Base-by-base conservation (phyloP, 495 filamentous ascomycete species). In the Jackrogersella multiformis region DNA sequence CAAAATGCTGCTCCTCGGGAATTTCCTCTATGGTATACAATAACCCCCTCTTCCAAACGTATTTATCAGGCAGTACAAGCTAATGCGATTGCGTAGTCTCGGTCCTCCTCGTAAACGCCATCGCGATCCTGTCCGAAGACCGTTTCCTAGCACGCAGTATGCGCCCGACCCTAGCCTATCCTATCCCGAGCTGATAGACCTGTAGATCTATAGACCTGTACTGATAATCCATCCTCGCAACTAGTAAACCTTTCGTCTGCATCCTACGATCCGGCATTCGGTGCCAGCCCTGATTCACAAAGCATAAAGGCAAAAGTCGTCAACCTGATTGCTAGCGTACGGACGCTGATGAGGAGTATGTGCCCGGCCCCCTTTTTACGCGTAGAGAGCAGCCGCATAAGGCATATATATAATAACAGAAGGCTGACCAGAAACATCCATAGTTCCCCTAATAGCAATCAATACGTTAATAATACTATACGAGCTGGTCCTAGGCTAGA, bases 61-160 rank as follows among this genome's bases (percentile, higher is more conserved):
- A n/a, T 56, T 48, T 73, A 49, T 49, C 61, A 57, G 46, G 30
- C 56, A 23, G 4, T 42, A 23, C 18, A 53, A 66, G 34, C 72
- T 66, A 69, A 74, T 41, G 18, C 34, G 6, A 62, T 10, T 38
- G n/a, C 28, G 28, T 72, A 95, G 92, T 92, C 52, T 83, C 86
- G 60, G 73, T 96, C 75, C 90, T 99, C 73, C 85, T 98, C 75
- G 87, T 94, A 74, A 99, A 99, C 80, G 92, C 92, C 38, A 92
- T 98, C 74, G 92, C 93, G 52, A 89, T 99, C 78, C 89, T 98
- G 49, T 97, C 93, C 71, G 94, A 99, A 86, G 95, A 99, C 81
- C 88, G 96, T 28, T 99, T 99, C 77, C 89, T 99, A 51, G 95
- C 96, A 51, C 88, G 96, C 71, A 95, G 93, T 96, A 89, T 69